Conservation (phyloP, 352 stramenopile species). For the Globisporangium echinulatum region DNA sequence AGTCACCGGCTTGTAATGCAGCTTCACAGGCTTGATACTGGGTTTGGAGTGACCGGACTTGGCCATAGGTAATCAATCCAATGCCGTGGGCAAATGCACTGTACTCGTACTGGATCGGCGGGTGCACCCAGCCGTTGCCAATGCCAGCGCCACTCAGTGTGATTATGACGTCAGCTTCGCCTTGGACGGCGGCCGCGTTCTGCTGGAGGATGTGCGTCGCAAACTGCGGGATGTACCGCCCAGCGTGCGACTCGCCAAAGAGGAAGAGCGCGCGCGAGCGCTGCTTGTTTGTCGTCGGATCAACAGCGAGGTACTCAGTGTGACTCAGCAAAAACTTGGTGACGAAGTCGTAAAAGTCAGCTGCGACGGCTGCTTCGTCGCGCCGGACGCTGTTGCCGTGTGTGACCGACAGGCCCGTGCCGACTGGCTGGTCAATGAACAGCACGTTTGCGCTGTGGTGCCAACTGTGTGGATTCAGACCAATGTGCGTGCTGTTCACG, state of each 20-base stretch:
- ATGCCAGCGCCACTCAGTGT: slow-evolving; percentile 89
- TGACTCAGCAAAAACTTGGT: slow-evolving; percentile 90
- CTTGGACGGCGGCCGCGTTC: slow-evolving; percentile 38
- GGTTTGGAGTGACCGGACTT: slow-evolving; percentile 57
- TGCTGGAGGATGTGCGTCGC: slow-evolving; percentile 89
- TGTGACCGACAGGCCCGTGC: slow-evolving; percentile 71
- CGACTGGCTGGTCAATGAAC: slow-evolving; percentile 82
- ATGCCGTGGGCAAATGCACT: slow-evolving; percentile 91
- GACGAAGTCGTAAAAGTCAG: slow-evolving; percentile 93
- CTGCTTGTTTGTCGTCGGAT: slow-evolving; percentile 28
- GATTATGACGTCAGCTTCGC: slow-evolving; percentile 31
- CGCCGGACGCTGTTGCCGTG: slow-evolving; percentile 43
- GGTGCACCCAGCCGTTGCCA: slow-evolving; percentile 97
- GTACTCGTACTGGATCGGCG: slow-evolving; percentile 94
- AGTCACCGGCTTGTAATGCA: slow-evolving; percentile 69
- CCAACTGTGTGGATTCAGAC: slow-evolving; percentile 70
- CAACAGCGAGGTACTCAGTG: slow-evolving; percentile 44
- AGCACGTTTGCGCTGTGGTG: slow-evolving; percentile 67
- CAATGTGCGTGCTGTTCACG: slow-evolving; percentile 38
- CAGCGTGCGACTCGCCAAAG: slow-evolving; percentile 95
- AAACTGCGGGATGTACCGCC: slow-evolving; percentile 96
- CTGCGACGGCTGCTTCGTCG: slow-evolving; percentile 37
- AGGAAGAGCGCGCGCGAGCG: slow-evolving; percentile 88
- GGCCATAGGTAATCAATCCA: slow-evolving; percentile 84
- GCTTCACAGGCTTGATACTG: slow-evolving; percentile 65